These are phyloP conservation scores for Aspergillus coremiiformis DNA, from an alignment of 495 filamentous ascomycete genomes.

Conservation along the genomic window DNA sequence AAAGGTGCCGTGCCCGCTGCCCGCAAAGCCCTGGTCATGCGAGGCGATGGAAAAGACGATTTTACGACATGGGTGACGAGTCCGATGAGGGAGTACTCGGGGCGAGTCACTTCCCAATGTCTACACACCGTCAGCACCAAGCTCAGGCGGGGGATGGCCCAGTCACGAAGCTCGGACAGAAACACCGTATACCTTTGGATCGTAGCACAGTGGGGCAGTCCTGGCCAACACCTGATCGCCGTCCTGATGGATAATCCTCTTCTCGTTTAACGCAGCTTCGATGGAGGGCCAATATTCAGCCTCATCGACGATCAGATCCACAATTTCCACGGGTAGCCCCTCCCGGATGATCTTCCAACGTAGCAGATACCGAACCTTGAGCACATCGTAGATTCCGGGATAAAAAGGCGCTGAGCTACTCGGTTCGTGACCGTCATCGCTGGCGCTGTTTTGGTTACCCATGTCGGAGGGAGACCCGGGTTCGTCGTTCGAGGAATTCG, in stretches of 20 bases:
- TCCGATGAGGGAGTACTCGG: constrained; percentile 30
- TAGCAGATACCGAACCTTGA: constrained; percentile 30
- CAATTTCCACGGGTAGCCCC: constrained; percentile 51
- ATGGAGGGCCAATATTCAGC: constrained; percentile 64
- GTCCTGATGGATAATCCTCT: constrained; percentile 26
- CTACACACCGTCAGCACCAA: neutral
- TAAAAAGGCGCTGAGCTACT: constrained; percentile 12
- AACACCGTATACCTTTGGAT: constrained; percentile 19
- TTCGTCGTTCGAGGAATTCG: neutral
- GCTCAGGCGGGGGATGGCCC: constrained; percentile 3
- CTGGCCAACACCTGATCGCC: constrained; percentile 33
- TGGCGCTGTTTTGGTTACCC: neutral
- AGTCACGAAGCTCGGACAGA: neutral
- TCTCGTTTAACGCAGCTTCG: constrained; percentile 24
- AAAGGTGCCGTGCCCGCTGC: constrained; percentile 40
- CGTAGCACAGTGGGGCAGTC: constrained; percentile 37
- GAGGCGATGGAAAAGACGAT: constrained; percentile 60
- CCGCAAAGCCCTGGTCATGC: constrained; percentile 61
- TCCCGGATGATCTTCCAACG: constrained; percentile 35
- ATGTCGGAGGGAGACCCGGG: neutral
- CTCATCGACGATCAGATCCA: constrained; percentile 59
- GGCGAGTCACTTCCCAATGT: constrained; percentile 11
- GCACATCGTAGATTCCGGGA: constrained; percentile 28
- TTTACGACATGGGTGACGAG: constrained; percentile 37
- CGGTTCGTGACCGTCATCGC: neutral